Evolutionary conservation across 2,329 filamentous ascomycete genomes (phyloP).

Genomic region (Fusarium duplospermum): DNA sequence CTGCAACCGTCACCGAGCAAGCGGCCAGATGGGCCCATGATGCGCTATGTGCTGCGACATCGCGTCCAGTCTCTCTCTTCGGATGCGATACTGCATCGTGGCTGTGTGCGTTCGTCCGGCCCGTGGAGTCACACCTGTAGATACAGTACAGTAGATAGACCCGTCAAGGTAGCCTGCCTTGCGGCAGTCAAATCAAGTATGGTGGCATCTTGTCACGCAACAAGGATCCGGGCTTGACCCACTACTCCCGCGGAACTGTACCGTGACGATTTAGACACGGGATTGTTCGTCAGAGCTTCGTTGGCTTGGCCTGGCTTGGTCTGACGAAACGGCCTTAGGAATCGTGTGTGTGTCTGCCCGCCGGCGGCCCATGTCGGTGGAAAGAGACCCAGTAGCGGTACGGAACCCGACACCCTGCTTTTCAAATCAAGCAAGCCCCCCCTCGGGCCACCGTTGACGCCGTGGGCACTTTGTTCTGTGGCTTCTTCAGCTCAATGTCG

Average conservation of each 20-base stretch:
- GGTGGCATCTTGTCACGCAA: background rate
- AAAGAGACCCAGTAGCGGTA: background rate
- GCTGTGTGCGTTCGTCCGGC: slow-evolving; percentile 1
- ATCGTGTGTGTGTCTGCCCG: background rate
- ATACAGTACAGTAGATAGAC: slow-evolving; percentile 8
- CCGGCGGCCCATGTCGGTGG: background rate
- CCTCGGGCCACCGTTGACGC: slow-evolving; percentile 2
- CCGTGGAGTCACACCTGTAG: background rate
- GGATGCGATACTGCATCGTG: background rate
- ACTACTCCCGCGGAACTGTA: background rate
- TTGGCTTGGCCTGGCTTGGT: background rate
- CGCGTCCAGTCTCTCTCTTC: background rate
- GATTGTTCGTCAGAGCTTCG: background rate
- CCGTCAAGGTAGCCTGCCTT: background rate
- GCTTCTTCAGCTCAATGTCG: slow-evolving; percentile 17
- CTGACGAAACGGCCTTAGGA: background rate
- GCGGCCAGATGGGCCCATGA: background rate
- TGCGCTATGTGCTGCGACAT: slow-evolving; percentile 2
- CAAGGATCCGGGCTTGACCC: background rate
- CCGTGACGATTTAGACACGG: background rate
- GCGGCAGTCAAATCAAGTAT: slow-evolving; percentile 9
- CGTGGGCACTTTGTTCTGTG: background rate
- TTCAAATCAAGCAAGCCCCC: background rate
- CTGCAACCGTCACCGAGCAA: slow-evolving; percentile 2
- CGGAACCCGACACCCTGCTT: slow-evolving; percentile 6